These are phyloP conservation scores for Lumnitzera littorea DNA, from an alignment of 345 rosid genomes.

Conservation along the genomic window DNA sequence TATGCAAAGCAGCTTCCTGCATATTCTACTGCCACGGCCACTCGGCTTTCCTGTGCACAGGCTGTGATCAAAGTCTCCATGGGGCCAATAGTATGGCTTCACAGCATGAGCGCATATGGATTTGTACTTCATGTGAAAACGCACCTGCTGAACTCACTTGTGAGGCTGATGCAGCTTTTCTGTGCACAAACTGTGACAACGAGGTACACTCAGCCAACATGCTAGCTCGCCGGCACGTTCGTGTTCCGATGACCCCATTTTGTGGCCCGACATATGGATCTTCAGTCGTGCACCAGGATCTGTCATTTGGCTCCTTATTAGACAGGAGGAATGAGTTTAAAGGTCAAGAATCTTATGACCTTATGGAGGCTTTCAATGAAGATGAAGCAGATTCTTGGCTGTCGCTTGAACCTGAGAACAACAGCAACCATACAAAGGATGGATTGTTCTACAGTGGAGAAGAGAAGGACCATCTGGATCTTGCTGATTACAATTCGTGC, in stretches of 20 bases:
- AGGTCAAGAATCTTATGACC: background rate
- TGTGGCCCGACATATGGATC: slow-evolving; percentile 1
- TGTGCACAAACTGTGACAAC: slow-evolving; percentile 19
- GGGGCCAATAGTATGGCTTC: slow-evolving; percentile 1
- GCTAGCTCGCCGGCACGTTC: slow-evolving; percentile 9
- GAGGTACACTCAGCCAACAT: slow-evolving; percentile 24
- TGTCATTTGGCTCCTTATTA: slow-evolving; percentile 1
- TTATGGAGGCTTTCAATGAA: slow-evolving; percentile 2
- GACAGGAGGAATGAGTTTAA: slow-evolving; percentile 4
- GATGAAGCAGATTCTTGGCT: slow-evolving; percentile 25
- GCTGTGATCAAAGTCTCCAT: slow-evolving; percentile 21
- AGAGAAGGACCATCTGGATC: slow-evolving; percentile 12
- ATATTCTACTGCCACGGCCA: slow-evolving; percentile 24
- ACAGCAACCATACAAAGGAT: slow-evolving; percentile 10
- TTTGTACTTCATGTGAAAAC: slow-evolving; percentile 21
- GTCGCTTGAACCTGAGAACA: slow-evolving; percentile 17
- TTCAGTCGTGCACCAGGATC: background rate
- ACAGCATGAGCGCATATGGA: slow-evolving; percentile 23
- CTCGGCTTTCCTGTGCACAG: slow-evolving; percentile 19
- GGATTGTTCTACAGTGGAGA: slow-evolving; percentile 10
- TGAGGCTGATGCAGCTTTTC: slow-evolving; percentile 30
- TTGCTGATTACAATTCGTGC: slow-evolving; percentile 12
- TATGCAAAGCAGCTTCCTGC: slow-evolving; percentile 22
- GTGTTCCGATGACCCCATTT: slow-evolving; percentile 15
- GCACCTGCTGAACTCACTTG: slow-evolving; percentile 26